phyloP scores from a whole-genome alignment of 2,329 filamentous ascomycete genomes.

The Alternaria gansuensis region DNA sequence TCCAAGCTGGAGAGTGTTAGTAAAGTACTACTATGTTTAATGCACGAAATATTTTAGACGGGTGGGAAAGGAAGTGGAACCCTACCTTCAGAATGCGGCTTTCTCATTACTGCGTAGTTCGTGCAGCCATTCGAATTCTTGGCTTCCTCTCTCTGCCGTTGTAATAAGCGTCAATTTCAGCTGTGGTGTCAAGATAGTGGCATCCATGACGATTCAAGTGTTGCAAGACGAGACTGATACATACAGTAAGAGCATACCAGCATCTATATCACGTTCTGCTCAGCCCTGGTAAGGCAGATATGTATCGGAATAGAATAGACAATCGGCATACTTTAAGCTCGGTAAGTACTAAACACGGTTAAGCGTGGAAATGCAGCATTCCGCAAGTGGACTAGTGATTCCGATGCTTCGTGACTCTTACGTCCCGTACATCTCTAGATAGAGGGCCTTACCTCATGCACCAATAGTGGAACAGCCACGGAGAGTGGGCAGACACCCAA shows the following conservation, averaged over 20 bases:
- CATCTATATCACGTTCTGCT: conserved; percentile 4
- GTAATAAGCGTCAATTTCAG: conserved; percentile 46
- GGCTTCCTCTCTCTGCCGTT: conserved; percentile 40
- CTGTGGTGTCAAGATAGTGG: conserved; percentile 38
- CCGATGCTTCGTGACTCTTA: conserved; percentile 12
- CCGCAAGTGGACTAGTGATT: conserved; percentile 10
- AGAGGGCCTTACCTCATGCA: background rate
- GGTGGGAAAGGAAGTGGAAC: background rate
- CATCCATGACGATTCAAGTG: conserved; percentile 33
- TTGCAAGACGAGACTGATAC: background rate
- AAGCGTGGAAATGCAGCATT: background rate
- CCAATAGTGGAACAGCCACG: background rate
- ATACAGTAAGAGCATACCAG: background rate
- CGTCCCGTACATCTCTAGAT: background rate
- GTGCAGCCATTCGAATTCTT: conserved; percentile 50
- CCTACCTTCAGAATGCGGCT: conserved; percentile 46
- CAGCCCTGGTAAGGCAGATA: conserved; percentile 1
- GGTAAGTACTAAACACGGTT: conserved; percentile 13
- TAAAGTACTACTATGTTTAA: background rate
- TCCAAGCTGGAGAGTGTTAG: conserved; percentile 31
- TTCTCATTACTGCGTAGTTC: conserved; percentile 44
- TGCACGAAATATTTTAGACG: background rate
- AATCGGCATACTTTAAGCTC: conserved; percentile 20
- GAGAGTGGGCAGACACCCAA: background rate
- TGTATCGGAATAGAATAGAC: conserved; percentile 11